Evolutionary conservation across 208 protist genomes (phyloP).

Genomic region (Naegleria lovaniensis): DNA sequence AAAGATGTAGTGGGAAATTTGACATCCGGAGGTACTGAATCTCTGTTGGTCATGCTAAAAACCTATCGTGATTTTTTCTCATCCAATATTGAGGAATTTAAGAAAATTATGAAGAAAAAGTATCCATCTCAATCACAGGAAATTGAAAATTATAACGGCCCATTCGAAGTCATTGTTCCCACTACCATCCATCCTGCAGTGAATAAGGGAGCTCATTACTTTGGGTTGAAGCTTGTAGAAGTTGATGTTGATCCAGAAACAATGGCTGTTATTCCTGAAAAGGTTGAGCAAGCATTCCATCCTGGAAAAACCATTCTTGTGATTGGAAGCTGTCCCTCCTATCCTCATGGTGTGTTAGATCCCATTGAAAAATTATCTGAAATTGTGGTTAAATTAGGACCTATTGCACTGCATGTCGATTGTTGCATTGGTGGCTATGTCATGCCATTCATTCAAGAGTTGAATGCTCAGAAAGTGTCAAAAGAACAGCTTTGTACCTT

Average conservation of each 20-base stretch:
- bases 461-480: not conserved
- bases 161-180: not conserved
- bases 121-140: not conserved
- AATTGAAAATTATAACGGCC: not conserved
- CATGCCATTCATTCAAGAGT: conserved; percentile 12
- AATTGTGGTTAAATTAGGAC: not conserved
- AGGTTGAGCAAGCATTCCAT: not conserved
- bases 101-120: not conserved
- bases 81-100: not conserved
- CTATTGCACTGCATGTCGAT: conserved; percentile 32
- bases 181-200: not conserved
- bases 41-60: not conserved
- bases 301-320: conserved; percentile 38
- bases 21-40: conserved; percentile 21
- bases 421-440: conserved; percentile 35
- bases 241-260: not conserved
- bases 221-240: conserved; percentile 3
- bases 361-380: conserved; percentile 23
- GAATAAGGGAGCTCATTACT: conserved; percentile 13
- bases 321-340: conserved; percentile 11
- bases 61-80: conserved; percentile 10
- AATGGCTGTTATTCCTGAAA: not conserved
- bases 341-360: conserved; percentile 34
- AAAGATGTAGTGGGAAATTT: not conserved
- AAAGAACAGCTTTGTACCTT: conserved; percentile 14